Evolutionary conservation across 2,329 filamentous ascomycete species (phyloP).

Genomic region (Domatiomyces globalis): DNA sequence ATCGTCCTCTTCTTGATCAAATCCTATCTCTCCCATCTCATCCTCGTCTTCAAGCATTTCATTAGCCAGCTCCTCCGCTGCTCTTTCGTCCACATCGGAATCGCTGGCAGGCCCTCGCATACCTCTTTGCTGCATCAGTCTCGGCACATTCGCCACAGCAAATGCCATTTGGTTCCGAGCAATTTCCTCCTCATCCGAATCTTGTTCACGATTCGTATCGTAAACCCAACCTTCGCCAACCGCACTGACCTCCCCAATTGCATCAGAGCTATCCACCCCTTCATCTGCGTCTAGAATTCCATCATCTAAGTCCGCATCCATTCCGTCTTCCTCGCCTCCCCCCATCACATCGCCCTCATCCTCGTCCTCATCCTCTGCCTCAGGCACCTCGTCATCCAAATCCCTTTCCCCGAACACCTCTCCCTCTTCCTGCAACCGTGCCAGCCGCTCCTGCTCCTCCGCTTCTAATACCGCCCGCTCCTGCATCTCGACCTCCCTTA

Average conservation of each 20-base stretch:
- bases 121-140: background rate
- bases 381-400: conserved; percentile 34
- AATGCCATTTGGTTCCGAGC: background rate
- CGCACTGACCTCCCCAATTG: conserved; percentile 31
- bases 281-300: conserved; percentile 31
- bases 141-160: background rate
- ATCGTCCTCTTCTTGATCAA: conserved; percentile 9
- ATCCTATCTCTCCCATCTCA: conserved; percentile 12
- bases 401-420: conserved; percentile 26
- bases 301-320: conserved; percentile 30
- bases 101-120: conserved; percentile 1
- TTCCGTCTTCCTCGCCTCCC: conserved; percentile 29
- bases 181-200: conserved; percentile 10
- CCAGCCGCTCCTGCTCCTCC: conserved; percentile 28
- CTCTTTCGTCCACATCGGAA: conserved; percentile 42
- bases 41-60: conserved; percentile 18
- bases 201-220: conserved; percentile 15
- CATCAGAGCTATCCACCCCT: conserved; percentile 35
- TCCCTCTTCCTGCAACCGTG: conserved; percentile 25
- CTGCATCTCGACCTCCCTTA: conserved; percentile 59
- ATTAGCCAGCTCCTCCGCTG: conserved; percentile 36
- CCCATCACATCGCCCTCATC: conserved; percentile 20
- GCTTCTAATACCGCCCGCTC: conserved; percentile 25
- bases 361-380: conserved; percentile 29
- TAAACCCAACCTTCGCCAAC: conserved; percentile 18